phyloP scores from a whole-genome alignment of 2,329 filamentous ascomycete species.

The Orbilia ellipsospora region DNA sequence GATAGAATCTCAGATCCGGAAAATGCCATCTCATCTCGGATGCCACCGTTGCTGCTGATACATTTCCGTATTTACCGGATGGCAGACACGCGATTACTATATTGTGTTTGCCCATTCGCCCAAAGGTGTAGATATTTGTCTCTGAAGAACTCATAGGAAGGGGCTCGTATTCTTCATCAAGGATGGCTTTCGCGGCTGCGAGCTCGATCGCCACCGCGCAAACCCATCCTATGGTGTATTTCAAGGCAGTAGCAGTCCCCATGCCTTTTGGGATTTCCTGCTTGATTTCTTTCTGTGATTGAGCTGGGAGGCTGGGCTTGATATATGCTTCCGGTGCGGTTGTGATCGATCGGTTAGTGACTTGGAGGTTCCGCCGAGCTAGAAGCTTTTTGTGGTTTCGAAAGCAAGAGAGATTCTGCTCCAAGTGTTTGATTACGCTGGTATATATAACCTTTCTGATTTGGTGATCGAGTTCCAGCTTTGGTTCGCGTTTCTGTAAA shows the following conservation, averaged over 20 bases:
- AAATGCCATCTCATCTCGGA: slow-evolving; percentile 45
- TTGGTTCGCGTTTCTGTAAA: slow-evolving; percentile 7
- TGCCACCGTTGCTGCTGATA: slow-evolving; percentile 48
- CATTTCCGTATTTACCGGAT: slow-evolving; percentile 45
- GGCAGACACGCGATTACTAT: slow-evolving; percentile 57
- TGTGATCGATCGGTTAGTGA: slow-evolving; percentile 18
- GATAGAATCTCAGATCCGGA: slow-evolving; percentile 10
- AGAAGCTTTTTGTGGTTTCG: slow-evolving; percentile 21
- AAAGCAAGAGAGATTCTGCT: slow-evolving; percentile 16
- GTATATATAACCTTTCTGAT: slow-evolving; percentile 21
- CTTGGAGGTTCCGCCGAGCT: slow-evolving; percentile 19
- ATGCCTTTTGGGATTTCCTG: background rate
- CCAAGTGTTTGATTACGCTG: slow-evolving; percentile 14
- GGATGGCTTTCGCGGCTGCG: slow-evolving; percentile 59
- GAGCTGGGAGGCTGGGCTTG: background rate
- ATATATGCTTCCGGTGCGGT: background rate
- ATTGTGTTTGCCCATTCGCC: slow-evolving; percentile 45
- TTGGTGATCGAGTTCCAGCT: background rate
- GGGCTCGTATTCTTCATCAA: slow-evolving; percentile 59
- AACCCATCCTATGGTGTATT: slow-evolving; percentile 61
- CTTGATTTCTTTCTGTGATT: slow-evolving; percentile 4
- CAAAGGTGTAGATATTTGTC: slow-evolving; percentile 58
- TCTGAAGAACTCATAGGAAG: slow-evolving; percentile 45
- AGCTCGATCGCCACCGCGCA: slow-evolving; percentile 61
- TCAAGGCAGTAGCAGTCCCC: background rate